Conservation (phyloP, 2,329 filamentous ascomycete species). For the Phialophora expanda region DNA sequence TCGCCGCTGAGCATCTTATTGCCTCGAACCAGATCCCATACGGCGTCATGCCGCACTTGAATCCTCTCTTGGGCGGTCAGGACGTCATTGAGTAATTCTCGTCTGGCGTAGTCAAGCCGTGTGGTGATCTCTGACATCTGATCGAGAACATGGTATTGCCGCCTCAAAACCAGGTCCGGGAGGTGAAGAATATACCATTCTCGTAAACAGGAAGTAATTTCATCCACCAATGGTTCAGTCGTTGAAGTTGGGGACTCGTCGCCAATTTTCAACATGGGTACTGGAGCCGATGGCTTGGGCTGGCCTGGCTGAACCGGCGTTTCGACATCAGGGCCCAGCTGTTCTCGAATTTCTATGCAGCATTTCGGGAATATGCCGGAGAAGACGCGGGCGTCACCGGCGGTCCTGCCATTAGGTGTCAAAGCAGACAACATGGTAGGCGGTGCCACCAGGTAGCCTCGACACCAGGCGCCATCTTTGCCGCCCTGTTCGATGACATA, state of each 20-base stretch:
- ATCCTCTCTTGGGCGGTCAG: slow-evolving; percentile 84
- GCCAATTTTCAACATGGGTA: slow-evolving; percentile 96
- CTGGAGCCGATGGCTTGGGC: slow-evolving; percentile 81
- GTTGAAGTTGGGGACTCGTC: slow-evolving; percentile 92
- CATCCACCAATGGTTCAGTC: slow-evolving; percentile 90
- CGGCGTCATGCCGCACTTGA: slow-evolving; percentile 81
- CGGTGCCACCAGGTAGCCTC: slow-evolving; percentile 92
- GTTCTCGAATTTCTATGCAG: slow-evolving; percentile 93
- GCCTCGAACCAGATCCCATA: slow-evolving; percentile 92
- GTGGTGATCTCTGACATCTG: slow-evolving; percentile 79
- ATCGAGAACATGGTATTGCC: slow-evolving; percentile 81
- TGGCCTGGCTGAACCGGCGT: slow-evolving; percentile 22
- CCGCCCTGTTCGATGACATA: slow-evolving; percentile 98
- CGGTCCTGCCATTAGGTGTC: slow-evolving; percentile 88
- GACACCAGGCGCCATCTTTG: slow-evolving; percentile 82
- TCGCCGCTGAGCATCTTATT: slow-evolving; percentile 95
- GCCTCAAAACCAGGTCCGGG: slow-evolving; percentile 83
- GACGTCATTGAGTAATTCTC: slow-evolving; percentile 92
- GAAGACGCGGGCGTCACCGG: slow-evolving; percentile 92
- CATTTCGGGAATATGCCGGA: slow-evolving; percentile 96
- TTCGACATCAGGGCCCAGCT: slow-evolving; percentile 63
- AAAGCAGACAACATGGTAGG: slow-evolving; percentile 90
- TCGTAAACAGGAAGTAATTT: slow-evolving; percentile 93
- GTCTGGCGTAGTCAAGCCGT: slow-evolving; percentile 80
- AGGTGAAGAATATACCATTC: slow-evolving; percentile 99